Conservation (phyloP, 805 yeast species). For the Spathaspora passalidarum region DNA sequence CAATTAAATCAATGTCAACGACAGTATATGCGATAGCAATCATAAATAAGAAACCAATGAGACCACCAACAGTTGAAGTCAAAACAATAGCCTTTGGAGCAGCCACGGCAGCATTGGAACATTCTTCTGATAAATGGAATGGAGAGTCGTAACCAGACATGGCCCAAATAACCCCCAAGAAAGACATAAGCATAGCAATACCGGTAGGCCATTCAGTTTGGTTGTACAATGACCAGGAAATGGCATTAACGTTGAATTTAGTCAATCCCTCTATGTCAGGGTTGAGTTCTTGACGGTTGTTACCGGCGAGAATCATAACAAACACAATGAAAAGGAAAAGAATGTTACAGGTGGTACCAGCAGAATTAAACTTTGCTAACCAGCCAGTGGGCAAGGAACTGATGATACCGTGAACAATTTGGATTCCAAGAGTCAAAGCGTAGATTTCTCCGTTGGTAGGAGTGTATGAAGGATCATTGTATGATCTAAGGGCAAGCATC, state of each 20-base stretch:
- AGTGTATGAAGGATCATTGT: slow-evolving; percentile 34
- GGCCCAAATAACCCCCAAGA: slow-evolving; percentile 64
- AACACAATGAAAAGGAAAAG: slow-evolving; percentile 50
- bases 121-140: slow-evolving; percentile 72
- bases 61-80: slow-evolving; percentile 54
- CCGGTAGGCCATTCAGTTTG: slow-evolving; percentile 66
- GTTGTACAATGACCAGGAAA: slow-evolving; percentile 56
- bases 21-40: slow-evolving; percentile 60
- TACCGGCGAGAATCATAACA: slow-evolving; percentile 52
- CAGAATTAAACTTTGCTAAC: slow-evolving; percentile 49
- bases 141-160: slow-evolving; percentile 78
- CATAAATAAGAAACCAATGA: slow-evolving; percentile 55
- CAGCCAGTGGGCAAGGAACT: slow-evolving; percentile 54
- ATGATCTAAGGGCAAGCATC: slow-evolving; percentile 50
- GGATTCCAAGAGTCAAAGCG: slow-evolving; percentile 51
- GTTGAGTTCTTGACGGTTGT: slow-evolving; percentile 34
- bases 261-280: slow-evolving; percentile 17
- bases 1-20: slow-evolving; percentile 46
- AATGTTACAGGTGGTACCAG: slow-evolving; percentile 50
- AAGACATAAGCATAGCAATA: slow-evolving; percentile 52
- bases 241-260: slow-evolving; percentile 46
- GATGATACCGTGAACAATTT: slow-evolving; percentile 44
- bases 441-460: slow-evolving; percentile 50
- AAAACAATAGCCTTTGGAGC: slow-evolving; percentile 67
- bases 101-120: slow-evolving; percentile 59